Conservation (phyloP, 768 basidiomycete species). For the Rubroboletus pulcherrimus region DNA sequence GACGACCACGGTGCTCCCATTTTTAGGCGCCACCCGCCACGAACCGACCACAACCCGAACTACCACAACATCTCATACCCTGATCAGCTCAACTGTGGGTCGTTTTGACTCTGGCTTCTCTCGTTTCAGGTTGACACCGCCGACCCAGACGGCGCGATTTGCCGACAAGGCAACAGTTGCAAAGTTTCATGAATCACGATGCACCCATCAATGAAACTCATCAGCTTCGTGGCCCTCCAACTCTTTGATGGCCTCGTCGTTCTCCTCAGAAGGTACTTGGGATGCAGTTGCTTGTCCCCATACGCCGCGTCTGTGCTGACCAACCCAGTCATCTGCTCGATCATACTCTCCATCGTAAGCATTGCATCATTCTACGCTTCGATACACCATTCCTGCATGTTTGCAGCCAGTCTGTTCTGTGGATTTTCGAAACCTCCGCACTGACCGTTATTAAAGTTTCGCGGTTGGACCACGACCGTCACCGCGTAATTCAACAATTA, state of each 20-base stretch:
- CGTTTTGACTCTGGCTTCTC: not conserved
- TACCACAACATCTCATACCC: not conserved
- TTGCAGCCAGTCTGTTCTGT: slow-evolving; percentile 1
- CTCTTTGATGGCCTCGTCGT: not conserved
- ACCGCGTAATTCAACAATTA: not conserved
- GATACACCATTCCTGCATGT: slow-evolving; percentile 24
- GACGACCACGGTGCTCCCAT: slow-evolving; percentile 26
- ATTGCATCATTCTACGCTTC: slow-evolving; percentile 10
- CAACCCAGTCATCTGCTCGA: not conserved
- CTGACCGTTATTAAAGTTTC: not conserved
- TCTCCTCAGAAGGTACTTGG: slow-evolving; percentile 1
- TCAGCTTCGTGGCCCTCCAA: slow-evolving; percentile 9
- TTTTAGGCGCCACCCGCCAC: slow-evolving; percentile 15
- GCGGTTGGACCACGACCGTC: not conserved
- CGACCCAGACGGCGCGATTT: not conserved
- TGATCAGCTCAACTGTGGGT: not conserved
- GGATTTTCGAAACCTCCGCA: not conserved
- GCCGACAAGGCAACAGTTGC: not conserved
- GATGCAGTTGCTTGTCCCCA: not conserved
- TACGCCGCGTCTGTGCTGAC: slow-evolving; percentile 3
- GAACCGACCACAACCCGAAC: slow-evolving; percentile 13
- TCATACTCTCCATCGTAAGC: not conserved
- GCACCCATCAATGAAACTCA: not conserved
- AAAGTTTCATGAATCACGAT: not conserved
- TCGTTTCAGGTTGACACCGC: not conserved